Conservation (phyloP, 345 rosid species). For the Dipteronia dyeriana region DNA sequence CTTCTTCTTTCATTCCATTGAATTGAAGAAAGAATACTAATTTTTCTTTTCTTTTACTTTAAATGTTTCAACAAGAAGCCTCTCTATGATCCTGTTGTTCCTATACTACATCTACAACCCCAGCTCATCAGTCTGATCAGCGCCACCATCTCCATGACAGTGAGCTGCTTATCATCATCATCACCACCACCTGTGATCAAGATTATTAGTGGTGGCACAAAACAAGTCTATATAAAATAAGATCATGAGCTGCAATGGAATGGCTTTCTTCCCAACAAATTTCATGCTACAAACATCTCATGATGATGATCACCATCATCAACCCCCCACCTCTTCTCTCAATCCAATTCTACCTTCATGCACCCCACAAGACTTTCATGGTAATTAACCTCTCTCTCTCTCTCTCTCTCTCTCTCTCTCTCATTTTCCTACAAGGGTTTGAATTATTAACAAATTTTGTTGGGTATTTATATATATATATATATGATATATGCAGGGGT, state of each 20-base stretch:
- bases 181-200: neutral
- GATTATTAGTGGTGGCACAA: conserved; percentile 16
- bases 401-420: neutral
- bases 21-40: conserved; percentile 8
- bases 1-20: conserved; percentile 14
- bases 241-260: conserved; percentile 78
- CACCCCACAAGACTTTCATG: conserved; percentile 77
- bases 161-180: too few species aligned
- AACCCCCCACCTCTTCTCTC: conserved; percentile 48
- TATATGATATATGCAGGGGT: conserved; percentile 45
- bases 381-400: conserved; percentile 32
- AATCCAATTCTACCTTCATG: conserved; percentile 70
- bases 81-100: conserved; percentile 17
- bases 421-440: neutral
- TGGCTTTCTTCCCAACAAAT: conserved; percentile 85
- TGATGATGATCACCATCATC: conserved; percentile 67
- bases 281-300: conserved; percentile 83
- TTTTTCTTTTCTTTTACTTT: neutral
- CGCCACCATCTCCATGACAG: too few species aligned
- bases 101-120: neutral
- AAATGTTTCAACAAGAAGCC: conserved; percentile 11
- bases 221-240: conserved; percentile 1
- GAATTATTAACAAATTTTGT: conserved; percentile 3
- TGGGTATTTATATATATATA: neutral
- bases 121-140: conserved; percentile 4